A percentile compares a stretch with the other conserved stretches of the same genome.
Evolutionary conservation across 108 stramenopile genomes (phyloP).

Genomic region (Ochromonas danica): DNA sequence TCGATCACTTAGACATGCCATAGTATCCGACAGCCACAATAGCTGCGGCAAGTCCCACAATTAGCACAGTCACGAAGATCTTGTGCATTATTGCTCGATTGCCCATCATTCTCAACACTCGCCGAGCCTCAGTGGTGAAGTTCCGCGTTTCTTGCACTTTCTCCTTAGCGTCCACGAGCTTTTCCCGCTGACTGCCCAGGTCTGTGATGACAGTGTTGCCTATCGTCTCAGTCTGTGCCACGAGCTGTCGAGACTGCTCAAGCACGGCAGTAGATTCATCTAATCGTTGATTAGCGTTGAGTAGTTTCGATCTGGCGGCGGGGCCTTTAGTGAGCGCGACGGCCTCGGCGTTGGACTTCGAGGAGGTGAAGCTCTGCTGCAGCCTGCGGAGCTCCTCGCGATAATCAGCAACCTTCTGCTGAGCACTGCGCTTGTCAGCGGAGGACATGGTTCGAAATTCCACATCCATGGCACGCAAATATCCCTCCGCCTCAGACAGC

Average conservation of each 20-base stretch:
- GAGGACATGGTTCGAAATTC: conserved; percentile 30
- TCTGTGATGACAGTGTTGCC: conserved; percentile 30
- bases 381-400: not conserved
- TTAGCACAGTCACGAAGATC: conserved; percentile 11
- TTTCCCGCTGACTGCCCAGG: conserved; percentile 32
- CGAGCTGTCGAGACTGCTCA: conserved; percentile 8
- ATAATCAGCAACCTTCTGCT: conserved; percentile 16
- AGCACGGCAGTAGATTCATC: conserved; percentile 30
- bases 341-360: conserved; percentile 18
- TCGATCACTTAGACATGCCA: too few species aligned
- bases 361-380: not conserved
- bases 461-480: conserved; percentile 37
- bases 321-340: not conserved
- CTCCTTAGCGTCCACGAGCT: not conserved
- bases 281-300: conserved; percentile 27
- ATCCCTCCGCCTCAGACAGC: conserved; percentile 35
- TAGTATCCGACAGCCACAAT: conserved; percentile 25
- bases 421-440: conserved; percentile 3
- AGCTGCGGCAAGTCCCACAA: not conserved
- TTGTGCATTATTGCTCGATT: conserved; percentile 35
- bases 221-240: conserved; percentile 29
- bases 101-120: conserved; percentile 36
- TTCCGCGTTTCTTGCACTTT: conserved; percentile 24
- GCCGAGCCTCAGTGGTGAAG: conserved; percentile 24
- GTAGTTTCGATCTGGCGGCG: conserved; percentile 24